Base-by-base conservation (phyloP, 2,329 filamentous ascomycete genomes). In the Botrytis aclada region DNA sequence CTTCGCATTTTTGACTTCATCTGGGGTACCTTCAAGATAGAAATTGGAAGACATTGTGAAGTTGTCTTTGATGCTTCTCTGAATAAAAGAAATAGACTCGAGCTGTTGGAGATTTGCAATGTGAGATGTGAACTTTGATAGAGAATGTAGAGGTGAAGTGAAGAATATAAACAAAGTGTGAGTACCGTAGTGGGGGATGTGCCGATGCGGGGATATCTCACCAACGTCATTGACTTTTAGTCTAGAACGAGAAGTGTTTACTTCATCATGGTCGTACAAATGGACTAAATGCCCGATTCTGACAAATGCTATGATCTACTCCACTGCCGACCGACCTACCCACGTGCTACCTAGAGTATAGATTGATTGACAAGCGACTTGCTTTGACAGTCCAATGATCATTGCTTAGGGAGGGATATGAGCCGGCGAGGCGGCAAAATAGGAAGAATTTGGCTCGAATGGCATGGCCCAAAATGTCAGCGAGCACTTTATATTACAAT, bases 1-100 rank as follows among this genome's bases (percentile, higher is more conserved):
- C 69, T 76, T 74, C 25, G 75, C 76, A 74, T 77, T 70, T 47
- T 74, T 76, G 37, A 75, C 71, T 2, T 76, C 72, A 32, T 65
- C 69, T 10, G 74, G 74, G 20, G 74, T 76, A 51, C 65, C 73
- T 32, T 75, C 66, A 67, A 70, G 63, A 67, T 74, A 74, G 66
- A 74, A 74, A 41, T 45, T 63, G 29, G 66, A 73, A 70, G 71
- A 45, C 66, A 69, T 74, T 8, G 18, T 62, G 22, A 12, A 12
- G 14, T 70, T 4, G 39, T 37, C 22, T 9, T 18, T 29, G 14
- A 56, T 29, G 4, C 29, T 56, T 18, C 14, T 29, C n/a, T 18
- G n/a, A 18, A 32, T 29, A 32, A 18, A 4, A 18, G n/a, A 29
- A 29, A 56, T 32, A 8, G 51, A 18, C 51, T 56, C n/a, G 51